Evolutionary conservation across 345 rosid species (phyloP), one percentile per base, ranked within the genome.

Genomic region (Microthlaspi erraticum): DNA sequence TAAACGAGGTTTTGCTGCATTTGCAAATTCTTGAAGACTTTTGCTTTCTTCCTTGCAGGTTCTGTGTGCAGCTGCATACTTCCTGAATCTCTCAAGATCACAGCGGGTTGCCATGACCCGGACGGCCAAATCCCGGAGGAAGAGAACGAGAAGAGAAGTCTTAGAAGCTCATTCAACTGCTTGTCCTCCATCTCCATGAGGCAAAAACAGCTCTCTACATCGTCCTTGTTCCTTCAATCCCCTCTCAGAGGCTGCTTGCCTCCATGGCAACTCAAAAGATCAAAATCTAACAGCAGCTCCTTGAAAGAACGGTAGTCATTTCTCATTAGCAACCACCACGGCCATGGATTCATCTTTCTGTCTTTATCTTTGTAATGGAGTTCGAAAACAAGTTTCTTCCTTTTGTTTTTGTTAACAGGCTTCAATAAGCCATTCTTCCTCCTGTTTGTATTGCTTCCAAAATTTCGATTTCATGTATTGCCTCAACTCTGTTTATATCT

Each of bases 61-160:
- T 89, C 96, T 29, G 64, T 86, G 39, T 94, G 99, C 83, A 94
- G 87, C 77, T 94, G 96, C 79, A 70, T 94, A 36, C 97, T 94
- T 51, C 93, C 99, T 0, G 93, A 94, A 73, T 66, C 93, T 46
- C 88, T 94, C 10, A 88, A 86, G 85, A 78, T 82, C 2, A 78
- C 93, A 8, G 82, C 85, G 2, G 89, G 85, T 38, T 58, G 61
- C 18, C 89, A 85, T 11, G 91, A 91, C 31, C 86, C 94, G 1
- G 75, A 83, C 64, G 83, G 68, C 36, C 83, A 87, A 74, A 85
- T 66, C 1, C 68, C 60, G 2, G 95, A 91, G 17, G 85, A 85
- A 39, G 99, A 94, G 57, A 91, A 74, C 79, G 85, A 79, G 81
- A 85, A 86, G 39, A 81, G 78, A 51, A 80, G 86, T 32, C 75